Evolutionary conservation across 768 basidiomycete genomes (phyloP), one percentile per base, ranked within the genome.

Genomic region (Fomitopsis pulvina): DNA sequence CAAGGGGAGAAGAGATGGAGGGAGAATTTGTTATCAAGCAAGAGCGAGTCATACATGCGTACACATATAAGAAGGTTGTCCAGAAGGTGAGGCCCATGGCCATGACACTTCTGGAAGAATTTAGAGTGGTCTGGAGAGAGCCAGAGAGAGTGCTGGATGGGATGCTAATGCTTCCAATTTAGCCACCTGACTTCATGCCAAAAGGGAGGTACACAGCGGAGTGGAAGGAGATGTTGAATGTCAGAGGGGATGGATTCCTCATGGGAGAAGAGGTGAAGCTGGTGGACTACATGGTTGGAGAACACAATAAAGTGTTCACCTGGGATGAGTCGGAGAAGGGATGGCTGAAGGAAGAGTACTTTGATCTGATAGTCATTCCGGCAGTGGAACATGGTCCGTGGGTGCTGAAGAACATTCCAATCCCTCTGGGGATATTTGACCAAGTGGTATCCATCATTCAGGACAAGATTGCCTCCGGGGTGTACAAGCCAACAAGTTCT

Each of bases 281-380:
- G 29, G 29, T 30, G 14, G 29, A 30, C 29, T 30, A 14, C 8
- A 7, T 30, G 29, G 34, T 21, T 38, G 29, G 8, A 30, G 43
- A 40, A 20, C 54, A 52, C 11, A 48, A 52, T 39, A 12, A 27
- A 0, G 69, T 51, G 0, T 69, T 77, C 28, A 70, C 73, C 0
- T 77, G 70, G 71, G 50, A 65, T 2, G 67, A 74, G 8, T 7
- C 34, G 0, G 69, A 77, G 45, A 58, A 62, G 10, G 71, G 75
- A 0, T 37, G 40, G 0, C 72, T 74, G 45, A 25, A 52, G 45
- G 48, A 56, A 4, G 55, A 64, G 16, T 66, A 59, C 61, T 57
- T 71, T 20, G 63, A 63, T 30, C 68, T 71, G 6, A 70, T 69
- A 0, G 67, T 66, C 4, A 64, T 68, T 9, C 48, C 49, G 9